A percentile compares a stretch with the other conserved stretches of the same genome.
These are phyloP conservation scores for Nitzschia sp. DNA, from an alignment of 108 stramenopile genomes.

Conservation along the genomic window DNA sequence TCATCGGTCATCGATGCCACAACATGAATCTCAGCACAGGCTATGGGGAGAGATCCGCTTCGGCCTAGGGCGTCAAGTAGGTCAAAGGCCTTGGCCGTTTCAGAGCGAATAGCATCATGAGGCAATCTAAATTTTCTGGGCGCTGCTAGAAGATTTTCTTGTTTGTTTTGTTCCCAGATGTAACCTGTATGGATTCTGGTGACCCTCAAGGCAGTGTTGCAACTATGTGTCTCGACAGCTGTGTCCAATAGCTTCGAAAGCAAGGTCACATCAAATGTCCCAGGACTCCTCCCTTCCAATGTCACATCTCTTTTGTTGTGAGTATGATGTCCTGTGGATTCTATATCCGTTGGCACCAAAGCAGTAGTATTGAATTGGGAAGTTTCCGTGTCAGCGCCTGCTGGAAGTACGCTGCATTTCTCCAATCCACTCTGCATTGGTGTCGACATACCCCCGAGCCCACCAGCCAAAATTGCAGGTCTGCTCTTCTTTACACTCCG, in stretches of 20 bases:
- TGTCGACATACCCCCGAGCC: too few relatives aligned
- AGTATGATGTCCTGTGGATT: too few relatives aligned
- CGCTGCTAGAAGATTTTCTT: conserved; percentile 45
- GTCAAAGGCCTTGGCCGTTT: conserved; percentile 80
- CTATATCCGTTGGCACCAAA: too few relatives aligned
- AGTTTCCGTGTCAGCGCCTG: too few relatives aligned
- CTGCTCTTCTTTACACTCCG: too few relatives aligned
- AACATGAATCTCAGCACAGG: conserved; percentile 70
- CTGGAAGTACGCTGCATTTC: too few relatives aligned
- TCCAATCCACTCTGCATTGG: too few relatives aligned
- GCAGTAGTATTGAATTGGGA: too few relatives aligned
- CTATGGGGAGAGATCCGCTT: conserved; percentile 70
- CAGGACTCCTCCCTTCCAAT: too few relatives aligned
- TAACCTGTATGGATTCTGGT: conserved; percentile 59
- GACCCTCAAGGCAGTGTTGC: conserved; percentile 52
- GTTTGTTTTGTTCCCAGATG: conserved; percentile 47
- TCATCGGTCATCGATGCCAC: conserved; percentile 73
- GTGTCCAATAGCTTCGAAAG: conserved; percentile 63
- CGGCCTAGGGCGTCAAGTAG: conserved; percentile 78
- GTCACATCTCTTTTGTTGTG: too few relatives aligned
- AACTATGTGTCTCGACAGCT: conserved; percentile 48
- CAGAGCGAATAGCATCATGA: conserved; percentile 31
- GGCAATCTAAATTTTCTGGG: conserved; percentile 5
- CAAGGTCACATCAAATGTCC: conserved; percentile 19
- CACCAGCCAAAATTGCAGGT: too few relatives aligned